phyloP scores from a whole-genome alignment of 768 basidiomycete species.

The Pisolithus orientalis region DNA sequence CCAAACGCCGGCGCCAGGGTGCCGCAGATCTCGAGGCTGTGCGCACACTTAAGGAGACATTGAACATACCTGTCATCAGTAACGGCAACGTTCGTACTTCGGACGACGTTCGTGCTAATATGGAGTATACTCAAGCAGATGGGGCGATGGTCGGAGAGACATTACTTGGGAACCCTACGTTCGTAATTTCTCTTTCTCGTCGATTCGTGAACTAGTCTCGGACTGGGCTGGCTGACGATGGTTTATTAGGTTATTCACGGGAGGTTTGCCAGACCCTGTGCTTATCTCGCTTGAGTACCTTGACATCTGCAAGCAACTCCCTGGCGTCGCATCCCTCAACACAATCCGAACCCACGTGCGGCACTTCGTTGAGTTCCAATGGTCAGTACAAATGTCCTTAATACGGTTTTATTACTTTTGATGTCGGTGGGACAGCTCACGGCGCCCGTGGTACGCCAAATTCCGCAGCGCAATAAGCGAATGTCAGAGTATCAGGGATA shows the following conservation, averaged over 20 bases:
- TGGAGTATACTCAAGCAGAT: conserved; percentile 52
- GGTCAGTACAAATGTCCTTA: conserved; percentile 33
- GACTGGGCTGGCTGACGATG: neutral
- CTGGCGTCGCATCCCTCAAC: conserved; percentile 41
- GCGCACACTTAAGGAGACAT: conserved; percentile 43
- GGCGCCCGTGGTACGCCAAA: conserved; percentile 51
- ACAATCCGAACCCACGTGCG: conserved; percentile 59
- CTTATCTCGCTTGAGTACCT: conserved; percentile 67
- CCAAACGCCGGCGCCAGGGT: conserved; percentile 64
- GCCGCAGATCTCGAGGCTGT: conserved; percentile 62
- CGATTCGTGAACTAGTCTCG: neutral
- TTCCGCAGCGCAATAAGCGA: conserved; percentile 42
- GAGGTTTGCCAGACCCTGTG: conserved; percentile 52
- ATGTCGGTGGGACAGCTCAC: conserved; percentile 28
- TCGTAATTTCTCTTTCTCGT: conserved; percentile 9
- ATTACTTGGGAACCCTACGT: conserved; percentile 74
- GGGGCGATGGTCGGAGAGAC: conserved; percentile 80
- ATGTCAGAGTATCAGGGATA: conserved; percentile 40
- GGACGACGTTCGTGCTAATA: conserved; percentile 50
- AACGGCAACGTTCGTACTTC: conserved; percentile 72
- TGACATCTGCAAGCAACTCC: conserved; percentile 47
- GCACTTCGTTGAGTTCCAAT: conserved; percentile 64
- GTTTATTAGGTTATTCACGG: conserved; percentile 48
- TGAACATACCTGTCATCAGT: conserved; percentile 59
- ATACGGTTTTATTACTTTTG: neutral